Conservation (phyloP, 116 monocot species). For the Papilionanthe hybrid region DNA sequence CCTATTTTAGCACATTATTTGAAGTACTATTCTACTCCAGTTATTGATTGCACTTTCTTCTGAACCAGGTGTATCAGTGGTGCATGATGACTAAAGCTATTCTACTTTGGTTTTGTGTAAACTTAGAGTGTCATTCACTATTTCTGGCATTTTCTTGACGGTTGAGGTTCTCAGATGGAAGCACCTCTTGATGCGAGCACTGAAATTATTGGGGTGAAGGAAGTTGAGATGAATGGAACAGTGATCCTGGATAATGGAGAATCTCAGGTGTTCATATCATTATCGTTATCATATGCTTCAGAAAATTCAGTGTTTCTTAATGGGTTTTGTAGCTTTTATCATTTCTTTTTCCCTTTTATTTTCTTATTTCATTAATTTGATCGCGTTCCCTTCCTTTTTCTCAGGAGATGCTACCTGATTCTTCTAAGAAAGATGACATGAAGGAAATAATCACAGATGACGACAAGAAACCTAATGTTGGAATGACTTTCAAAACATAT, state of each 20-base stretch:
- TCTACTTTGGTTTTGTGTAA: not conserved
- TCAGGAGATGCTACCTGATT: constrained; percentile 3
- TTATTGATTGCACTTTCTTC: not conserved
- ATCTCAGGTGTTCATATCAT: not conserved
- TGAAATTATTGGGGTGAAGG: not conserved
- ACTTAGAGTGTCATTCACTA: no score
- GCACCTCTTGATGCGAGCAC: not conserved
- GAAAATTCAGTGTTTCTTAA: no score
- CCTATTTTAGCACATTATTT: not conserved
- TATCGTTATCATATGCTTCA: not conserved
- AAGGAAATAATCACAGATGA: constrained; percentile 1
- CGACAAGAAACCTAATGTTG: constrained; percentile 25
- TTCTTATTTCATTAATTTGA: not conserved
- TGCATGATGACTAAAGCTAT: not conserved
- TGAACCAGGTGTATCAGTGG: not conserved
- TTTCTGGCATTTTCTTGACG: not conserved
- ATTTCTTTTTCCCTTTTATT: not conserved
- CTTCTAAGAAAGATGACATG: not conserved
- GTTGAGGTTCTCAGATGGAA: not conserved
- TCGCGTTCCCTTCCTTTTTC: not conserved
- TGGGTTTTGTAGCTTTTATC: not conserved
- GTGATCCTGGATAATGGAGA: not conserved
- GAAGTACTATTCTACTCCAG: not conserved
- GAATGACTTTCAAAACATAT: constrained; percentile 47
- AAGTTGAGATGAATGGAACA: not conserved